Percentiles rank a stretch among this genome's conserved stretches.
Conservation (phyloP, 2,329 filamentous ascomycete species). For the Trichophyton simii region DNA sequence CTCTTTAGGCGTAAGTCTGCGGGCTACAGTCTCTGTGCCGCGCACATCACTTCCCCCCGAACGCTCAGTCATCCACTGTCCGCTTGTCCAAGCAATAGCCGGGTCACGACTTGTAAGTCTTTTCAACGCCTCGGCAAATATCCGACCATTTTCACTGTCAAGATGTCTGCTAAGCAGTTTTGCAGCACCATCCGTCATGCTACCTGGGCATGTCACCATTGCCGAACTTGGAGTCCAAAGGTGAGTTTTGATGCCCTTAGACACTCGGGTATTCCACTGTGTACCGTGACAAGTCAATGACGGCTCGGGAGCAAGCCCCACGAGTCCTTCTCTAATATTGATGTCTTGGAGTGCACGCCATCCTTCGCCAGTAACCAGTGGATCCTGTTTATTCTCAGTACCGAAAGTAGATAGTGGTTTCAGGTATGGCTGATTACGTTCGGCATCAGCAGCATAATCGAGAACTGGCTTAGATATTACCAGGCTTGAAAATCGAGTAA, state of each 20-base stretch:
- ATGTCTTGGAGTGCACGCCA: slow-evolving; percentile 18
- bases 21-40: slow-evolving; percentile 51
- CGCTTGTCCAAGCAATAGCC: slow-evolving; percentile 48
- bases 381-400: slow-evolving; percentile 17
- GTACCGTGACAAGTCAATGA: background rate
- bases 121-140: slow-evolving; percentile 15
- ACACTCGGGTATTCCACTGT: slow-evolving; percentile 16
- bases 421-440: slow-evolving; percentile 16
- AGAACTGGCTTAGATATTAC: slow-evolving; percentile 15
- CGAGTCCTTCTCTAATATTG: slow-evolving; percentile 18
- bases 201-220: slow-evolving; percentile 18
- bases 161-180: slow-evolving; percentile 16
- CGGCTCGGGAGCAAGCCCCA: slow-evolving; percentile 16
- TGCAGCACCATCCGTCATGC: slow-evolving; percentile 21
- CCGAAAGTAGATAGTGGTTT: slow-evolving; percentile 18
- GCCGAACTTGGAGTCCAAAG: slow-evolving; percentile 18
- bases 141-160: slow-evolving; percentile 13
- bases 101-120: slow-evolving; percentile 42
- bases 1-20: slow-evolving; percentile 19
- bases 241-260: slow-evolving; percentile 17
- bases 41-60: slow-evolving; percentile 58
- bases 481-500: slow-evolving; percentile 15
- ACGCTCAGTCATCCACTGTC: slow-evolving; percentile 68
- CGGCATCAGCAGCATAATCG: slow-evolving; percentile 15
- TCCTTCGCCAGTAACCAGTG: slow-evolving; percentile 18